These are phyloP conservation scores for Colletotrichum sansevieriae DNA, from an alignment of 2,329 filamentous ascomycete species.

Conservation along the genomic window DNA sequence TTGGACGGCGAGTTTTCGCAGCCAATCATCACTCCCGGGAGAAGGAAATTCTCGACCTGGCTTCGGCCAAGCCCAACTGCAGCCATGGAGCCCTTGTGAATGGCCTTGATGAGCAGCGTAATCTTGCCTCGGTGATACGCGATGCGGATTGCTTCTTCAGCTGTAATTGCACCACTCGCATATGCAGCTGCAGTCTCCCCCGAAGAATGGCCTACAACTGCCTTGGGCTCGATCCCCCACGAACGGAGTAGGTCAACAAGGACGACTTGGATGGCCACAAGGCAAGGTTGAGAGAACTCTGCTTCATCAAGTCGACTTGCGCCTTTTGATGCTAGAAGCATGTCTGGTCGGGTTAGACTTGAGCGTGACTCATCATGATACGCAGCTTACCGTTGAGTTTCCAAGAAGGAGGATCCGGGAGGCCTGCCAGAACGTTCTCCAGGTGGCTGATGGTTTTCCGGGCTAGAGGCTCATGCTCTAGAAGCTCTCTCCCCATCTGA, in stretches of 20 bases:
- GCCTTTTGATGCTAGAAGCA: conserved; percentile 26
- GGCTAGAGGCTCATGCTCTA: conserved; percentile 31
- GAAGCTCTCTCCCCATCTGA: conserved; percentile 41
- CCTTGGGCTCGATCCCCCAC: conserved; percentile 47
- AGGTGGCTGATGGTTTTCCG: conserved; percentile 34
- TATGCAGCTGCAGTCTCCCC: conserved; percentile 59
- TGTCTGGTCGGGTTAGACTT: conserved; percentile 1
- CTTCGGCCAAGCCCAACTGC: conserved; percentile 62
- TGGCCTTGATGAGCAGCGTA: conserved; percentile 29
- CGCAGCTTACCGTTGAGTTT: conserved; percentile 40
- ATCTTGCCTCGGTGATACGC: conserved; percentile 54
- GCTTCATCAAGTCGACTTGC: conserved; percentile 45
- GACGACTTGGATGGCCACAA: conserved; percentile 64
- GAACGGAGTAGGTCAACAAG: conserved; percentile 53
- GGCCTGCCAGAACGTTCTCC: conserved; percentile 28
- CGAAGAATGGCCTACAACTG: conserved; percentile 54
- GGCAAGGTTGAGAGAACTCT: conserved; percentile 58
- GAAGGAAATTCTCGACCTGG: conserved; percentile 41
- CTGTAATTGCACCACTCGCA: conserved; percentile 48
- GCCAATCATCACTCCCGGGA: conserved; percentile 51
- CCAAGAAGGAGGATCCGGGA: conserved; percentile 10
- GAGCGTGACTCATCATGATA: neutral
- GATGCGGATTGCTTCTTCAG: conserved; percentile 49
- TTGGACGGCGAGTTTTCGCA: conserved; percentile 67
- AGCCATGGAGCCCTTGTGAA: conserved; percentile 63